These are phyloP conservation scores for Naganishia liquefaciens DNA, from an alignment of 1,284 basidiomycete genomes.

Conservation along the genomic window DNA sequence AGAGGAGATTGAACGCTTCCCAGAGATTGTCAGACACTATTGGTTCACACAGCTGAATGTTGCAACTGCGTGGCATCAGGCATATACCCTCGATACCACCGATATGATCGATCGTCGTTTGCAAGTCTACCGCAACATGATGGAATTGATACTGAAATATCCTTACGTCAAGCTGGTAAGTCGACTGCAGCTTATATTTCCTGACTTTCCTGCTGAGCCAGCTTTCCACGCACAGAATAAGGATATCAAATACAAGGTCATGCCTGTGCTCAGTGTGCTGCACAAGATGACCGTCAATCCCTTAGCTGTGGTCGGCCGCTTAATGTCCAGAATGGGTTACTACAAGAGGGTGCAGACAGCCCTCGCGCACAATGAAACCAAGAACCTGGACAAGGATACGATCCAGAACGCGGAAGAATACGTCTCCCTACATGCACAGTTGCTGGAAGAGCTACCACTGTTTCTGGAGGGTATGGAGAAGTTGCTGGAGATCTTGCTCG, in stretches of 20 bases:
- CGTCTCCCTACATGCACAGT: conserved; percentile 52
- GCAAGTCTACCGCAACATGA: conserved; percentile 44
- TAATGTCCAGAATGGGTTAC: conserved; percentile 45
- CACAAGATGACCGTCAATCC: conserved; percentile 48
- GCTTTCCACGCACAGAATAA: conserved; percentile 37
- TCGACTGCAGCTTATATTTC: conserved; percentile 37
- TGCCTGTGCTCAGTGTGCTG: conserved; percentile 47
- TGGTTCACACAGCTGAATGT: conserved; percentile 42
- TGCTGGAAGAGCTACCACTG: conserved; percentile 52
- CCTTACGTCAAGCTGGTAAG: conserved; percentile 48
- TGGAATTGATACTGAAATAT: conserved; percentile 42
- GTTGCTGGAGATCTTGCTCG: conserved; percentile 48
- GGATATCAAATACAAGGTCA: conserved; percentile 45
- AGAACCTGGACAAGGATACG: conserved; percentile 41
- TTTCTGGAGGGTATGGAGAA: conserved; percentile 50
- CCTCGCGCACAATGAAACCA: conserved; percentile 35
- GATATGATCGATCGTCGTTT: conserved; percentile 46
- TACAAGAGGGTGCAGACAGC: conserved; percentile 47
- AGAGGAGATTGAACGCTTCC: conserved; percentile 48
- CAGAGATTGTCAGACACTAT: conserved; percentile 43
- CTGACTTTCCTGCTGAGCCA: not conserved
- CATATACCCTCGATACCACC: conserved; percentile 46
- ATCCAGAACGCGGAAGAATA: conserved; percentile 50
- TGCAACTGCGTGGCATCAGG: conserved; percentile 42
- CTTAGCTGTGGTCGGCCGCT: conserved; percentile 45